phyloP scores from a whole-genome alignment of 306 rosid species.

The Quercus alba region DNA sequence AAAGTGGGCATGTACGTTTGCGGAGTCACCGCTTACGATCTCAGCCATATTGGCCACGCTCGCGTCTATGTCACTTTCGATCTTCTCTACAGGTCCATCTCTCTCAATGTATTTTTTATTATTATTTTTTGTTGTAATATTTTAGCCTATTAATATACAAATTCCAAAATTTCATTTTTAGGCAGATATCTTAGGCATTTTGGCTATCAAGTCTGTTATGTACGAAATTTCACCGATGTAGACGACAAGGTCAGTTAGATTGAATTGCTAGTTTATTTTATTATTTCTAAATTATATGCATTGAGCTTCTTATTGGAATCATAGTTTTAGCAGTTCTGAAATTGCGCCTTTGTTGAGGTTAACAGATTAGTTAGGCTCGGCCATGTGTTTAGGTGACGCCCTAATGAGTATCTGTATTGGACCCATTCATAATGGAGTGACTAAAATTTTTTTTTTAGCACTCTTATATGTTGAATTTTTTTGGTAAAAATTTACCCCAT shows the following conservation, averaged over 20 bases:
- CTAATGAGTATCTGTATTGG: no score
- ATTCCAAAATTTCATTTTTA: background rate
- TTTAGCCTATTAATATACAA: background rate
- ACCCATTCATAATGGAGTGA: no score
- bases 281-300: no score
- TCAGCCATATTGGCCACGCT: constrained; percentile 97
- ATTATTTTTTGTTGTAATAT: background rate
- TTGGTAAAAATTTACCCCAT: no score
- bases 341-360: no score
- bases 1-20: constrained; percentile 95
- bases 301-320: no score
- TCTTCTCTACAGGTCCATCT: constrained; percentile 73
- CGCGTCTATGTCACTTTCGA: constrained; percentile 94
- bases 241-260: constrained; percentile 78
- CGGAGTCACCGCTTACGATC: constrained; percentile 94
- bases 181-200: constrained; percentile 95
- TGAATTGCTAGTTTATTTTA: background rate
- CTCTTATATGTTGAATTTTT: no score
- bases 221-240: constrained; percentile 96
- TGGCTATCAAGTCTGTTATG: constrained; percentile 77
- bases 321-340: no score
- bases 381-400: no score
- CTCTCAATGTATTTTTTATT: background rate
- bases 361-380: no score
- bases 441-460: no score